These are phyloP conservation scores for Fusarium phyllophilum DNA, from an alignment of 2,329 filamentous ascomycete genomes.

Conservation along the genomic window DNA sequence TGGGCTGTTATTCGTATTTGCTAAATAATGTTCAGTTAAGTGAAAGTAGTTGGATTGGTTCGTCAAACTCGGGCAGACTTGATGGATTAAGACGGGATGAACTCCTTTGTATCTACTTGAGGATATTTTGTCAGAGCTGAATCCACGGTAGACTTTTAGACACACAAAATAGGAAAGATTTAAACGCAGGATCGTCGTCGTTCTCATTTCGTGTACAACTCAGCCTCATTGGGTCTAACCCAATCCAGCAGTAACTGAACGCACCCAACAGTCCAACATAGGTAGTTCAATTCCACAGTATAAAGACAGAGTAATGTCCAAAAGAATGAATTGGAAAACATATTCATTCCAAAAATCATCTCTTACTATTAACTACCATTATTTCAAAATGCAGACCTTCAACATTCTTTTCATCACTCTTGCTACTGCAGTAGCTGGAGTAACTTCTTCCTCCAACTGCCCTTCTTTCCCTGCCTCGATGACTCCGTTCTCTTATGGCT, in stretches of 20 bases:
- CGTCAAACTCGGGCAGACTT: no score
- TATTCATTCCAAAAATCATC: neutral
- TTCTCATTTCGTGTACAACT: neutral
- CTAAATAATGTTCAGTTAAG: accelerated
- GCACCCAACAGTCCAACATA: neutral
- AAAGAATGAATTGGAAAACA: accelerated
- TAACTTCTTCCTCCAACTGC: conserved; percentile 6
- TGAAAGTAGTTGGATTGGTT: no score
- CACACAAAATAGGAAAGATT: neutral
- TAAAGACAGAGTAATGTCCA: neutral
- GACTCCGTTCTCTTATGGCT: conserved; percentile 45
- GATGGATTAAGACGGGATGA: no score
- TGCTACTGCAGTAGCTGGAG: neutral
- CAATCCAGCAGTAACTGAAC: neutral
- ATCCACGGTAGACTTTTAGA: accelerated
- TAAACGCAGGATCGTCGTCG: neutral
- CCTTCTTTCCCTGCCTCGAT: conserved; percentile 42
- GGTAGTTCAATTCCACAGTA: neutral
- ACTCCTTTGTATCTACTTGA: no score
- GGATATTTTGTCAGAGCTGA: no score
- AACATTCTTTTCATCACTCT: neutral
- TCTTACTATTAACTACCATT: accelerated
- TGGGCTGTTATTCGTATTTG: no score
- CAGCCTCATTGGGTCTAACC: neutral
- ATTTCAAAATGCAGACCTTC: neutral